Evolutionary conservation across 176 grass and related monocot genomes (phyloP), one percentile per base, ranked within the genome.

Genomic region (Puya raimondii): DNA sequence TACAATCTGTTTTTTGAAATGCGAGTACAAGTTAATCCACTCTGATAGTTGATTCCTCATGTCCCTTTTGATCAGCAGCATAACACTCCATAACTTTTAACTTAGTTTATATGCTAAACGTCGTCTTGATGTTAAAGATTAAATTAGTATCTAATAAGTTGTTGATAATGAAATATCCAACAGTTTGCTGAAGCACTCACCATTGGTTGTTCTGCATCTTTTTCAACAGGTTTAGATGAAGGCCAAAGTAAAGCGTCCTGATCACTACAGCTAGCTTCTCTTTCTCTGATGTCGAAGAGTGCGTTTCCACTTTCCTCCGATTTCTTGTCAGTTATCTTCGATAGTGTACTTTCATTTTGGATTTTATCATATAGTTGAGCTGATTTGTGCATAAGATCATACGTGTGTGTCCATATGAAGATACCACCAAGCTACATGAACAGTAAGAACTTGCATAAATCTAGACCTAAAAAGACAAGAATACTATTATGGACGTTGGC

Each of bases 351-450:
- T 12, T 72, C 50, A 14, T 57, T 68, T 16, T 47, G 13, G 2
- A 51, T 64, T 49, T 48, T 51, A 7, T 73, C 72, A 64, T 84
- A 76, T 2, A 82, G 22, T 0, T 48, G 18, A 80, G 73, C 71
- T 16, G 82, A 85, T 67, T 57, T 88, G 64, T 70, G 77, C 26
- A 88, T 81, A 17, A 85, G 47, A 83, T 79, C 78, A 59, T 85
- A 88, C 27, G 73, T 85, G 53, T 79, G 75, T 2, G 86, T 82
- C 82, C 86, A 89, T 52, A 89, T 82, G 63, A 72, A 85, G 57
- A 89, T 74, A 57, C 69, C 68, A 17, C 78, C 82, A 12, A 89
- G 82, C 82, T 89, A 63, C 82, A 65, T 68, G 27, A 72, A 50
- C 47, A 11, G 64, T 42, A 74, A 1, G n/a, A 72, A 11, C 3